Evolutionary conservation across 129 eudicot genomes (phyloP).

Genomic region (Chrysanthemum lavandulifolium): DNA sequence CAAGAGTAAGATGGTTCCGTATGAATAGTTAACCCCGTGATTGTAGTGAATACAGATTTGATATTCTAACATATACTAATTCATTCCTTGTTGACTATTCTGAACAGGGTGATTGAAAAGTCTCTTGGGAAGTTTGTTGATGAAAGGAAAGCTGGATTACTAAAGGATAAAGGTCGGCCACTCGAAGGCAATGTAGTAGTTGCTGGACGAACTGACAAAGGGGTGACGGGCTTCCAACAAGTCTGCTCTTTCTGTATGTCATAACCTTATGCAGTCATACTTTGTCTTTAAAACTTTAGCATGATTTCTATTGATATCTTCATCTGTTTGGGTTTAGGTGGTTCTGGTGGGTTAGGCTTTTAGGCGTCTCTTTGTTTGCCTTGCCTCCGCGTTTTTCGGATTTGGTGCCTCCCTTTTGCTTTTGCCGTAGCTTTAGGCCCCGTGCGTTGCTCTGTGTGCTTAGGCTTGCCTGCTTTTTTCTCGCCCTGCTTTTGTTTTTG

Average conservation of each 20-base stretch:
- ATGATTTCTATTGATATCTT: not conserved
- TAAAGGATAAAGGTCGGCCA: conserved; percentile 79
- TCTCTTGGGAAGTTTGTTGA: conserved; percentile 88
- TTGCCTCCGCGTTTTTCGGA: too few species aligned
- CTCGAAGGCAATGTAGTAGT: conserved; percentile 70
- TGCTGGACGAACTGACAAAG: conserved; percentile 98
- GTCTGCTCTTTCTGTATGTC: conserved; percentile 94
- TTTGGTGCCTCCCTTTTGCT: too few species aligned
- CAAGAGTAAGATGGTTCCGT: conserved; percentile 62
- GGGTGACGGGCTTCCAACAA: conserved; percentile 88
- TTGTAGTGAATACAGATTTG: not conserved
- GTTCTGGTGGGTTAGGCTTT: too few species aligned
- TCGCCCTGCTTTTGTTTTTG: too few species aligned
- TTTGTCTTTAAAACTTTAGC: not conserved
- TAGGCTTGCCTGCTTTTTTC: too few species aligned
- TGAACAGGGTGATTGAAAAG: conserved; percentile 66
- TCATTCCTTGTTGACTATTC: conserved; percentile 6
- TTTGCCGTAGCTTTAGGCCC: too few species aligned
- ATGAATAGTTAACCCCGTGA: not conserved
- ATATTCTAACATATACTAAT: not conserved
- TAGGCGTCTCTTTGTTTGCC: too few species aligned
- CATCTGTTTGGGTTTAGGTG: too few species aligned
- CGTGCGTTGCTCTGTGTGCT: too few species aligned
- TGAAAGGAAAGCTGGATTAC: conserved; percentile 65
- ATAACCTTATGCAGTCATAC: not conserved